phyloP scores from a whole-genome alignment of 495 filamentous ascomycete genomes.

The Amniculicola lignicola region DNA sequence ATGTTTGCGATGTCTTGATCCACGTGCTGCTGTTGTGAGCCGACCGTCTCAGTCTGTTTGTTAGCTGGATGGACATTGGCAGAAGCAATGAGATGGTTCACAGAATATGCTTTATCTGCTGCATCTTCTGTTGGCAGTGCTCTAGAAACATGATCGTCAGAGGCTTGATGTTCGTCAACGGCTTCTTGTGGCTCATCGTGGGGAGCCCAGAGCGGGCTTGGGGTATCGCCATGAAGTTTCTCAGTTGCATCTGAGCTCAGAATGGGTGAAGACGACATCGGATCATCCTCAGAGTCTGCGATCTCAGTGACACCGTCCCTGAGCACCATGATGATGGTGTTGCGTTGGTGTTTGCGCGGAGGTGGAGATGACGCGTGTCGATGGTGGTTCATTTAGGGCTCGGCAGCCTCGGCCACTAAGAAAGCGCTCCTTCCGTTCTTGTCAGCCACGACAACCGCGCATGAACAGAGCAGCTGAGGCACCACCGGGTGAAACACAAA shows the following conservation, averaged over 20 bases:
- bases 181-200: neutral
- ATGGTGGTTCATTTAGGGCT: neutral
- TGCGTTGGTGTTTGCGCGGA: neutral
- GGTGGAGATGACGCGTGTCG: neutral
- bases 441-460: conserved; percentile 8
- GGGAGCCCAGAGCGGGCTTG: neutral
- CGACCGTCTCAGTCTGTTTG: too few relatives aligned
- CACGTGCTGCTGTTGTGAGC: too few relatives aligned
- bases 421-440: neutral
- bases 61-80: conserved; percentile 1
- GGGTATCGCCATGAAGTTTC: neutral
- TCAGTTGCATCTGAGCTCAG: neutral
- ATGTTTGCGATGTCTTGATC: too few relatives aligned
- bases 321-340: conserved; percentile 10
- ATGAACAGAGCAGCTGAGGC: conserved; percentile 16
- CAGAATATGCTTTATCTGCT: neutral
- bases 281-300: conserved; percentile 32
- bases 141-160: neutral
- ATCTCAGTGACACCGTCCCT: conserved; percentile 12
- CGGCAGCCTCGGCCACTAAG: neutral
- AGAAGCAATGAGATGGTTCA: neutral
- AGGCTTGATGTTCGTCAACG: neutral
- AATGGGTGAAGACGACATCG: conserved; percentile 16
- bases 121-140: neutral
- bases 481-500: too few relatives aligned